A percentile compares a stretch with the other conserved stretches of the same genome.
phyloP scores from a whole-genome alignment of 108 stramenopile genomes.

The Nitzschia palea region DNA sequence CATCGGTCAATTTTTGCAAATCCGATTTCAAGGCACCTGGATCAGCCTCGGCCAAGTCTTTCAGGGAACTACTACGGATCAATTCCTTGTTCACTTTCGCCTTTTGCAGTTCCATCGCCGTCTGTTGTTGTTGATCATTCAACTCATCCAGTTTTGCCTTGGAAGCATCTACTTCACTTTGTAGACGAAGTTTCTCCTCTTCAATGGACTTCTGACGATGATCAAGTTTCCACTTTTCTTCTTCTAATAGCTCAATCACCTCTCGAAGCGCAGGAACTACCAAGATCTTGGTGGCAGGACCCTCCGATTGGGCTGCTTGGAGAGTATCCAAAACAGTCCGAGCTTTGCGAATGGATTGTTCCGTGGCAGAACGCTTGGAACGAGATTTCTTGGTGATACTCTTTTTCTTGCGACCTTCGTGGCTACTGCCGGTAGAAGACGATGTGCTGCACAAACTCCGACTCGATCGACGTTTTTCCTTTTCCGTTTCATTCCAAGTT shows the following conservation, averaged over 20 bases:
- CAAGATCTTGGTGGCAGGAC: neutral
- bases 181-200: neutral
- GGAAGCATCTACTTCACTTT: neutral
- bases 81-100: constrained; percentile 1
- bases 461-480: neutral
- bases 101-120: neutral
- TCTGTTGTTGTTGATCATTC: neutral
- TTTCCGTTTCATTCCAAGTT: neutral
- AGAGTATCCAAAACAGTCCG: neutral
- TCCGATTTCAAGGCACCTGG: neutral
- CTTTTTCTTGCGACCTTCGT: neutral
- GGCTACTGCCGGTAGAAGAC: neutral
- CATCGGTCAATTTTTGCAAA: neutral
- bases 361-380: no score
- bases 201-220: neutral
- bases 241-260: neutral
- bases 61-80: neutral
- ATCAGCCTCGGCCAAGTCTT: neutral
- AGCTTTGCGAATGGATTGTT: neutral
- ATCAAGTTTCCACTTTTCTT: neutral
- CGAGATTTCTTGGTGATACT: no score
- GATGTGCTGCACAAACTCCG: neutral
- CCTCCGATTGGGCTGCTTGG: neutral
- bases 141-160: neutral
- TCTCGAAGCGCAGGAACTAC: neutral